Evolutionary conservation across 495 filamentous ascomycete species (phyloP).

Genomic region (Neohortaea acidophila): DNA sequence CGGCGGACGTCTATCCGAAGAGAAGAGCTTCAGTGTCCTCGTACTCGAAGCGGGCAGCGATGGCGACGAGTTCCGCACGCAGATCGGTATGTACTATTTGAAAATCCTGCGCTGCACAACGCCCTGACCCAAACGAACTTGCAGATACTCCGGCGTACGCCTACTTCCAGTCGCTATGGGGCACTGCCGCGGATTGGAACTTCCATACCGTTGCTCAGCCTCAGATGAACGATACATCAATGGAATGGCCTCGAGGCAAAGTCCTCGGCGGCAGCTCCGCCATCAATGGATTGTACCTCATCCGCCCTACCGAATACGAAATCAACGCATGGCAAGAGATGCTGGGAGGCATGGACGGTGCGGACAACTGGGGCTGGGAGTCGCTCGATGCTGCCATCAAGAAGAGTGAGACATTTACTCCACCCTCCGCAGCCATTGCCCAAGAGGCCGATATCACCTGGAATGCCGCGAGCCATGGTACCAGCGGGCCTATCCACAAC

Average conservation of each 20-base stretch:
- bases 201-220: constrained; percentile 14
- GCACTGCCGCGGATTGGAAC: too few species aligned
- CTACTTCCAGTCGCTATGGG: too few species aligned
- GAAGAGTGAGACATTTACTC: too few species aligned
- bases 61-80: constrained; percentile 3
- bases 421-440: too few species aligned
- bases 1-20: constrained; percentile 13
- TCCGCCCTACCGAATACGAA: not conserved
- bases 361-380: too few species aligned
- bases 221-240: not conserved
- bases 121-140: too few species aligned
- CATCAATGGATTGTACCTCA: not conserved
- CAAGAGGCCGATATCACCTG: constrained; percentile 10
- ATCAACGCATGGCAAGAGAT: not conserved
- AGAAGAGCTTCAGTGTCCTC: constrained; percentile 9
- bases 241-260: constrained; percentile 16
- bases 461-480: constrained; percentile 11
- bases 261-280: constrained; percentile 16
- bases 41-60: constrained; percentile 18
- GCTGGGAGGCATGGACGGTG: constrained; percentile 11
- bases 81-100: too few species aligned
- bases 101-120: too few species aligned
- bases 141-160: constrained; percentile 3
- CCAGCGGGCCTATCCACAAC: constrained; percentile 7
- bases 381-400: too few species aligned